A percentile compares a stretch with the other conserved stretches of the same genome.
These are phyloP conservation scores for Fusarium sp. DNA, from an alignment of 2,329 filamentous ascomycete species.

Conservation along the genomic window DNA sequence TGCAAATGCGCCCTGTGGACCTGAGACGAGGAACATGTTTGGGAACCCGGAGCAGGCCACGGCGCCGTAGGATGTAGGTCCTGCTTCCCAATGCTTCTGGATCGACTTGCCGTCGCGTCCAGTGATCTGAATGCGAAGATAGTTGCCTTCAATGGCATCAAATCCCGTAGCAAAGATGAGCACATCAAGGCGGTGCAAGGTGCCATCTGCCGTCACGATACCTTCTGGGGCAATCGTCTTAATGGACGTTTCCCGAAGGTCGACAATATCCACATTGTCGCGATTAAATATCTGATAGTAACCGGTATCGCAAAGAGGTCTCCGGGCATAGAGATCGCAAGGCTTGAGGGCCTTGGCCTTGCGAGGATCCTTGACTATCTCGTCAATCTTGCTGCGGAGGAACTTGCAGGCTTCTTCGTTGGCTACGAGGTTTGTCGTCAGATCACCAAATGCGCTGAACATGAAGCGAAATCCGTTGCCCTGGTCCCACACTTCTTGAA, in stretches of 20 bases:
- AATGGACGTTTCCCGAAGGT: not conserved
- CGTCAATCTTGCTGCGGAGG: slow-evolving; percentile 37
- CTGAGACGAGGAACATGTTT: slow-evolving; percentile 1
- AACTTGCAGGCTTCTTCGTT: slow-evolving; percentile 41
- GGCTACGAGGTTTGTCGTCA: slow-evolving; percentile 30
- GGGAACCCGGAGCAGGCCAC: not conserved
- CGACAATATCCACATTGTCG: not conserved
- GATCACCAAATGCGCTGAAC: slow-evolving; percentile 40
- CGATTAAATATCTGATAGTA: not conserved
- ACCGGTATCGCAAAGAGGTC: slow-evolving; percentile 10
- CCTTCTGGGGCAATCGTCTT: slow-evolving; percentile 48
- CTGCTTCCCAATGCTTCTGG: not conserved
- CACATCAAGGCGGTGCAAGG: slow-evolving; percentile 47
- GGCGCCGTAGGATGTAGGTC: not conserved
- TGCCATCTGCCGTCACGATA: slow-evolving; percentile 47
- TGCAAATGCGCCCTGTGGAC: slow-evolving; percentile 14
- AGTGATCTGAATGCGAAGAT: not conserved
- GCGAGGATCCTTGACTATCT: slow-evolving; percentile 32
- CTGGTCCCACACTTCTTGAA: slow-evolving; percentile 44
- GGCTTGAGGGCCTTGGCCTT: slow-evolving; percentile 35
- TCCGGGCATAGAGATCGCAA: slow-evolving; percentile 22
- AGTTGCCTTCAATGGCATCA: not conserved
- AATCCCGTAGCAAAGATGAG: slow-evolving; percentile 44
- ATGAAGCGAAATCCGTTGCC: slow-evolving; percentile 46
- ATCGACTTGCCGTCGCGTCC: not conserved